Conservation (phyloP, 2,329 filamentous ascomycete species). For the Tolypocladium endophyticum region DNA sequence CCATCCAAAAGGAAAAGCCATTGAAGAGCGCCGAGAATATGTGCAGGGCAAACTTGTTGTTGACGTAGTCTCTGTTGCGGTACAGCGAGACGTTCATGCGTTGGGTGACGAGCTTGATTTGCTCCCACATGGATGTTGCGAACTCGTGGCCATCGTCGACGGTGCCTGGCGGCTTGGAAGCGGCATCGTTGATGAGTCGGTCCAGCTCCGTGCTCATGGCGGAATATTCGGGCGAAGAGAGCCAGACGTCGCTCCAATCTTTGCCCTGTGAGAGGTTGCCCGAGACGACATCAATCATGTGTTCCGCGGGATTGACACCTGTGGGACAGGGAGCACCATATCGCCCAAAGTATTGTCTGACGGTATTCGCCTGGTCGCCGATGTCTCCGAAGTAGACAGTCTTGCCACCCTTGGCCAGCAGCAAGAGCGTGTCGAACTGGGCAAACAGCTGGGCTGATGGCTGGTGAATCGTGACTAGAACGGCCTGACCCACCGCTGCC, state of each 20-base stretch:
- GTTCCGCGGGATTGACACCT: constrained; percentile 63
- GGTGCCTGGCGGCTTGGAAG: constrained; percentile 28
- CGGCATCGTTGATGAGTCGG: constrained; percentile 45
- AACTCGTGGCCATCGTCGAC: constrained; percentile 54
- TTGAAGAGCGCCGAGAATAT: constrained; percentile 46
- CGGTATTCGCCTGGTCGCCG: constrained; percentile 40
- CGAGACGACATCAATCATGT: constrained; percentile 56
- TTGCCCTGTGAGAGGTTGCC: constrained; percentile 32
- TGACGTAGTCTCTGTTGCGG: constrained; percentile 56
- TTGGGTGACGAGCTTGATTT: constrained; percentile 52
- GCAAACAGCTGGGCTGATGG: constrained; percentile 57
- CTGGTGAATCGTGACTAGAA: constrained; percentile 62
- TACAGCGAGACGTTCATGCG: constrained; percentile 54
- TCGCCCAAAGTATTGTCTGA: constrained; percentile 54
- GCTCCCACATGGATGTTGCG: constrained; percentile 53
- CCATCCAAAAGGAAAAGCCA: constrained; percentile 51
- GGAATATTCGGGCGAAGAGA: constrained; percentile 48
- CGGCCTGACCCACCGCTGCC: constrained; percentile 54
- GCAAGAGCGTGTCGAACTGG: constrained; percentile 54
- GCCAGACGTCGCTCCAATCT: constrained; percentile 64
- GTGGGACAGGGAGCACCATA: constrained; percentile 53
- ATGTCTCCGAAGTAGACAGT: constrained; percentile 61
- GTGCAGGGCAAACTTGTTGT: constrained; percentile 51
- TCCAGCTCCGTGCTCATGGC: constrained; percentile 52
- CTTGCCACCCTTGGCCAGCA: constrained; percentile 54